A percentile compares a stretch with the other conserved stretches of the same genome.
Evolutionary conservation across 1,284 basidiomycete species (phyloP).

Genomic region (Puccinia polysora): DNA sequence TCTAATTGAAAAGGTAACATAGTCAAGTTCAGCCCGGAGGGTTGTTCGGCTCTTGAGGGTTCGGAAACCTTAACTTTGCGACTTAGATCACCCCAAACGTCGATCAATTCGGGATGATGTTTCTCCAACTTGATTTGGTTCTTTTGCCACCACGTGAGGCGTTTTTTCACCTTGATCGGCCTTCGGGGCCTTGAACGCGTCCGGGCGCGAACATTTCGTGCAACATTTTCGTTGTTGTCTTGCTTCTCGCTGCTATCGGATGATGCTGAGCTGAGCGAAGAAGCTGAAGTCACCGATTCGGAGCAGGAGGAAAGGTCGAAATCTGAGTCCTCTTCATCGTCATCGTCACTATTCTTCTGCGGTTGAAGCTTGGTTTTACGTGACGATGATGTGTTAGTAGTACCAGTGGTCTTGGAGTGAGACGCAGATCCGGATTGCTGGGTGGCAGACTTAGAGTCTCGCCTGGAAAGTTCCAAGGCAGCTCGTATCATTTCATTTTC

Average conservation of each 20-base stretch:
- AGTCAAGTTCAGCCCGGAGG: conserved; percentile 62
- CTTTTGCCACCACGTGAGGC: conserved; percentile 42
- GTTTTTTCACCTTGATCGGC: background rate
- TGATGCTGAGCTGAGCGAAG: conserved; percentile 22
- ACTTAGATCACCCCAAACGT: conserved; percentile 84
- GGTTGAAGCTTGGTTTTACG: background rate
- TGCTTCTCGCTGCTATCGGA: background rate
- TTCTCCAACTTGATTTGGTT: conserved; percentile 44
- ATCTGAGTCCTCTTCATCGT: conserved; percentile 14
- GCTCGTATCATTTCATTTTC: conserved; percentile 38
- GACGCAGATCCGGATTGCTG: background rate
- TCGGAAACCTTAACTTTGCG: conserved; percentile 57
- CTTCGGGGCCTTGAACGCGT: background rate
- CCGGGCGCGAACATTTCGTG: background rate
- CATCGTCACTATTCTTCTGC: background rate
- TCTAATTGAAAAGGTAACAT: conserved; percentile 75
- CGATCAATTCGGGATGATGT: conserved; percentile 65
- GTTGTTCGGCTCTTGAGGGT: conserved; percentile 58
- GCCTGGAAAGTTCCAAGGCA: conserved; percentile 35
- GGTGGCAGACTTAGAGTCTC: background rate
- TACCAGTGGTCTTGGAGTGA: background rate
- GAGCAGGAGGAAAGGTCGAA: conserved; percentile 1
- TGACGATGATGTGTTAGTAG: background rate
- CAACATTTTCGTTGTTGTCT: background rate
- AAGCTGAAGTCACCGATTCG: background rate